Evolutionary conservation across 257 asterid genomes (phyloP).

Genomic region (Nicotiana noctiflora): DNA sequence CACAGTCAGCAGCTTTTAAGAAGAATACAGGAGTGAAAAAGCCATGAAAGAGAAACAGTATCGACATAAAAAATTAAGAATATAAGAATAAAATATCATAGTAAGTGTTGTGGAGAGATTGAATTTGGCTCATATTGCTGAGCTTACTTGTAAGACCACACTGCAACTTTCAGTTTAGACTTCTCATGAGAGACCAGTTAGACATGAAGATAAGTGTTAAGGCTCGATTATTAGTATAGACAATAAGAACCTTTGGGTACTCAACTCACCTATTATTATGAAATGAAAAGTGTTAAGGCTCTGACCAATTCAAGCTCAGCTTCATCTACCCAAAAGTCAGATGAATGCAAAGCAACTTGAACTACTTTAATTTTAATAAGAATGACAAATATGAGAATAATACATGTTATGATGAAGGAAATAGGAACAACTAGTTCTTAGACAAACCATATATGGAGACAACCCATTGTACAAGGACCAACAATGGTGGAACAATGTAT

Average conservation of each 20-base stretch:
- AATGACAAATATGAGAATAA: not conserved
- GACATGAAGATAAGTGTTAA: too few species aligned
- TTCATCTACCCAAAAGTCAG: not conserved
- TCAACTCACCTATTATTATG: not conserved
- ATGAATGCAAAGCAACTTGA: not conserved
- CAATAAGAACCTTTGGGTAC: not conserved
- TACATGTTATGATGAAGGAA: not conserved
- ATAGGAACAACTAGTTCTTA: not conserved
- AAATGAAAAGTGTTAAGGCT: not conserved
- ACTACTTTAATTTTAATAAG: not conserved
- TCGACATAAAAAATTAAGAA: too few species aligned
- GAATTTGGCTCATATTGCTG: too few species aligned
- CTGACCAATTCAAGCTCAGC: not conserved
- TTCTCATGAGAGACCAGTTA: too few species aligned
- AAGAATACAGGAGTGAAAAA: too few species aligned
- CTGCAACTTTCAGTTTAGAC: too few species aligned
- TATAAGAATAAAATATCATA: too few species aligned
- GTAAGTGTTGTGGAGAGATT: too few species aligned
- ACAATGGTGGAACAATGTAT: not conserved
- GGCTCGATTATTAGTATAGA: too few species aligned
- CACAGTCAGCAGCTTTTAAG: too few species aligned
- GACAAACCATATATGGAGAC: not conserved
- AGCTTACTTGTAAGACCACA: too few species aligned
- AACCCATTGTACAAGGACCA: slow-evolving; percentile 2
- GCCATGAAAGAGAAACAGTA: too few species aligned